A percentile compares a stretch with the other conserved stretches of the same genome.
Evolutionary conservation across 1,139 yeast species (phyloP).

Genomic region (Suhomyces yuchorum): DNA sequence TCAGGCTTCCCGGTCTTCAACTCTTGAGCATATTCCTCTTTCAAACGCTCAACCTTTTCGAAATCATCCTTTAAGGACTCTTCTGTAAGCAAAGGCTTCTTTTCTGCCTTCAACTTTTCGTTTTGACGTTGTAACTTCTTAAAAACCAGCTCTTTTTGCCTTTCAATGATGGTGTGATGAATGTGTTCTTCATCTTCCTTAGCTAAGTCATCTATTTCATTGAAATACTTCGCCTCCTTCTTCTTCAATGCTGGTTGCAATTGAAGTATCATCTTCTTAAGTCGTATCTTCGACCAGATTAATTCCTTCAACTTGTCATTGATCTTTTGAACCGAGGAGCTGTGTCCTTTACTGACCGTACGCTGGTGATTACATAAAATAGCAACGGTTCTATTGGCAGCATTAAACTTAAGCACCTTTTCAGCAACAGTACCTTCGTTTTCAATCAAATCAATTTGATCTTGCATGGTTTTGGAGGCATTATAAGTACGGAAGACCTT

Average conservation of each 20-base stretch:
- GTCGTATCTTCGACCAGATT: conserved; percentile 78
- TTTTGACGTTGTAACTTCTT: conserved; percentile 75
- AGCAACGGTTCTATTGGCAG: conserved; percentile 94
- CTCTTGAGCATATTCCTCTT: conserved; percentile 59
- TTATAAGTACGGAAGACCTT: conserved; percentile 97
- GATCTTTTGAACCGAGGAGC: conserved; percentile 75
- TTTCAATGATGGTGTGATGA: conserved; percentile 55
- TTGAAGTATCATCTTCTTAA: conserved; percentile 68
- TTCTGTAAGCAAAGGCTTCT: conserved; percentile 54
- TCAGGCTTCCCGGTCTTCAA: conserved; percentile 62
- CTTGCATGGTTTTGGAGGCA: conserved; percentile 97
- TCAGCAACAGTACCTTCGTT: conserved; percentile 87
- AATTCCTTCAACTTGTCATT: conserved; percentile 76
- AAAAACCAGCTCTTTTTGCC: conserved; percentile 63
- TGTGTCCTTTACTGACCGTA: conserved; percentile 84
- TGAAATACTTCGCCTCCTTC: conserved; percentile 61
- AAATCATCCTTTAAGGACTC: conserved; percentile 62
- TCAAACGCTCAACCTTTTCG: conserved; percentile 57
- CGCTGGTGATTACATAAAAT: conserved; percentile 97
- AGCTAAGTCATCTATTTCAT: conserved; percentile 68
- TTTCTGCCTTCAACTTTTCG: conserved; percentile 66
- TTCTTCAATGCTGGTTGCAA: conserved; percentile 58
- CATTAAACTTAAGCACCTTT: conserved; percentile 84
- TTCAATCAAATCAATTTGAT: conserved; percentile 78
- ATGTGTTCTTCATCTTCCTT: conserved; percentile 64